Evolutionary conservation across 805 yeast species (phyloP).

Genomic region (Pichia nanzhaoensis): DNA sequence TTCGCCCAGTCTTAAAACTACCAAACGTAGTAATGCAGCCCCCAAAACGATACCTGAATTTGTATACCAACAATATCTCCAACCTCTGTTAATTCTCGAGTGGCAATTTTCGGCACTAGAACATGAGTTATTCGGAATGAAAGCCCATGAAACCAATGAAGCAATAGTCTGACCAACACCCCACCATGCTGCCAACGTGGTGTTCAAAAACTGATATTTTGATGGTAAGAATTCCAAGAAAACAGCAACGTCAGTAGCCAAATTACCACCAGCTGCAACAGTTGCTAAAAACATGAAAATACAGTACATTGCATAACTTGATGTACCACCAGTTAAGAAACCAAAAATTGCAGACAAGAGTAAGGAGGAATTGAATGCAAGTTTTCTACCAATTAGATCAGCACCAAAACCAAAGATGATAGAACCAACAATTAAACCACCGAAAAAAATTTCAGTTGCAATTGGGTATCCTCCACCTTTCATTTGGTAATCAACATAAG

Average conservation of each 20-base stretch:
- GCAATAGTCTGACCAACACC: slow-evolving; percentile 55
- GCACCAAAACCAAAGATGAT: slow-evolving; percentile 51
- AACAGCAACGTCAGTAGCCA: slow-evolving; percentile 47
- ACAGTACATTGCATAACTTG: slow-evolving; percentile 42
- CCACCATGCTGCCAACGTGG: slow-evolving; percentile 55
- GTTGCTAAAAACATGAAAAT: slow-evolving; percentile 39
- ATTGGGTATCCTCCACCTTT: slow-evolving; percentile 39
- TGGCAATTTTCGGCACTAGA: slow-evolving; percentile 36
- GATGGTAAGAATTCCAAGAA: slow-evolving; percentile 48
- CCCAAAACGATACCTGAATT: slow-evolving; percentile 46
- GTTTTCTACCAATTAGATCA: slow-evolving; percentile 46
- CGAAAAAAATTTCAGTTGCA: slow-evolving; percentile 40
- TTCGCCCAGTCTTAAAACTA: slow-evolving; percentile 41
- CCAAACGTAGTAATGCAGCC: slow-evolving; percentile 42
- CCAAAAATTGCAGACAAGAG: slow-evolving; percentile 41
- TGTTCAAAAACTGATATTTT: slow-evolving; percentile 43
- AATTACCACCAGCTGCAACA: slow-evolving; percentile 50
- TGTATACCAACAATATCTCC: slow-evolving; percentile 53
- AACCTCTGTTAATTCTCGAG: slow-evolving; percentile 45
- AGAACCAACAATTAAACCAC: slow-evolving; percentile 48
- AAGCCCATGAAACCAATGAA: slow-evolving; percentile 47
- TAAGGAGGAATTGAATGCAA: slow-evolving; percentile 45
- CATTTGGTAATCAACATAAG: slow-evolving; percentile 40
- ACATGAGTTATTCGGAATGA: slow-evolving; percentile 45
- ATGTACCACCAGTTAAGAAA: slow-evolving; percentile 47